Evolutionary conservation across 352 stramenopile species (phyloP).

Genomic region (Thalassiosira ordinaria): DNA sequence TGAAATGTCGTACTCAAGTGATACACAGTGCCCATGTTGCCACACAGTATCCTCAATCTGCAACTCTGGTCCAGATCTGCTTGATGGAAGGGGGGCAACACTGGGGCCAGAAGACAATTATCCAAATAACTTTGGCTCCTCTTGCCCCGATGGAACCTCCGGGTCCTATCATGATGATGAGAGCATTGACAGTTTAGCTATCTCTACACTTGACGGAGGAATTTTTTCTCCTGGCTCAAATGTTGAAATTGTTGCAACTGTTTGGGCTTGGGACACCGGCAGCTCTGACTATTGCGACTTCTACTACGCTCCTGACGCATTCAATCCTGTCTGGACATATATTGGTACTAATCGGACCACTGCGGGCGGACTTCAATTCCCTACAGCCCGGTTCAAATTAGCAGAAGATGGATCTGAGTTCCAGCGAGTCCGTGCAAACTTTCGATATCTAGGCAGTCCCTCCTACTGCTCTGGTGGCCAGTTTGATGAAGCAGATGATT

Average conservation of each 20-base stretch:
- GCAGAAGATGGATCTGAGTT: too few species aligned
- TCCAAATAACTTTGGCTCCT: too few species aligned
- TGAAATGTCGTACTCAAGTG: too few species aligned
- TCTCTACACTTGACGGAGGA: conserved; percentile 3
- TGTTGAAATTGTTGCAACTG: conserved; percentile 9
- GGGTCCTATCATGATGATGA: conserved; percentile 34
- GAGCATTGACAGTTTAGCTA: conserved; percentile 20
- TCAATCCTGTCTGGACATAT: conserved; percentile 14
- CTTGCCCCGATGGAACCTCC: too few species aligned
- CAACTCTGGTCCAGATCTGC: too few species aligned
- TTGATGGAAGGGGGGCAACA: too few species aligned
- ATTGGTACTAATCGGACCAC: conserved; percentile 18
- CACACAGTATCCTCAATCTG: too few species aligned
- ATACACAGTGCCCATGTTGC: too few species aligned
- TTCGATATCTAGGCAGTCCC: conserved; percentile 23
- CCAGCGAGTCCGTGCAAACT: conserved; percentile 37
- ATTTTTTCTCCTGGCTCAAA: background rate
- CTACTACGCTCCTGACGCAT: conserved; percentile 17
- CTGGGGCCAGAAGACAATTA: too few species aligned
- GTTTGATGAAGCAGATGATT: conserved; percentile 46
- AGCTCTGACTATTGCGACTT: conserved; percentile 28
- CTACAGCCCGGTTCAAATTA: too few species aligned
- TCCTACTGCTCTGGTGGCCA: conserved; percentile 6
- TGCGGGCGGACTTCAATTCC: too few species aligned
- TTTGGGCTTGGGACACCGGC: conserved; percentile 17